Conservation (phyloP, 352 stramenopile genomes). For the Phytophthora citricola region DNA sequence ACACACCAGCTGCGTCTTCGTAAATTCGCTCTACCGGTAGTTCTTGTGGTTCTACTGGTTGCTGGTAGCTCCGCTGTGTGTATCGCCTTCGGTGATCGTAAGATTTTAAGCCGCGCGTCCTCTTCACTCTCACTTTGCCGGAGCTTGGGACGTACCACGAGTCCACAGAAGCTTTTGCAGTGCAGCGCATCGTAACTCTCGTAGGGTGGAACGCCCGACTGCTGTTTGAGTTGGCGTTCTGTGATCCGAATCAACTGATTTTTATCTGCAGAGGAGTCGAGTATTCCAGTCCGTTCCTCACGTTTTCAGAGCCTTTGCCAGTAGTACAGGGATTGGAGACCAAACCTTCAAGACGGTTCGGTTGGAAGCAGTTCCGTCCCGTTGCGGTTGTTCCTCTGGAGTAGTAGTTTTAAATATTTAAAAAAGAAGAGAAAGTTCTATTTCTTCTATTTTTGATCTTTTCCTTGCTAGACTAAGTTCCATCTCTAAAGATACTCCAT, state of each 20-base stretch:
- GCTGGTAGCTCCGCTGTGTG: constrained; percentile 6
- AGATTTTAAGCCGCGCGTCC: constrained; percentile 17
- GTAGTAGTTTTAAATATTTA: too few species aligned
- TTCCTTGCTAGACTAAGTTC: too few species aligned
- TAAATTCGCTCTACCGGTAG: constrained; percentile 6
- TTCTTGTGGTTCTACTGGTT: constrained; percentile 18
- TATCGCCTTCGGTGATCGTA: constrained; percentile 14
- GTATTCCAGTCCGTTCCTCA: constrained; percentile 27
- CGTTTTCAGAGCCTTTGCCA: constrained; percentile 18
- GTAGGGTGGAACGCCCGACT: constrained; percentile 30
- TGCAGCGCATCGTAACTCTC: constrained; percentile 34
- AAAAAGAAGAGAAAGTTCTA: too few species aligned
- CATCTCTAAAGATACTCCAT: too few species aligned
- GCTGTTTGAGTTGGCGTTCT: constrained; percentile 14
- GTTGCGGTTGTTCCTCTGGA: neutral
- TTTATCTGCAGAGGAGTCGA: constrained; percentile 31
- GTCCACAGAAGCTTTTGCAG: constrained; percentile 11
- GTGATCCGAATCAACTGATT: constrained; percentile 20
- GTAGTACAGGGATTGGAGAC: neutral
- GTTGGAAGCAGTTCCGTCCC: neutral
- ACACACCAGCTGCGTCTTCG: constrained; percentile 11
- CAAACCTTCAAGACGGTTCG: neutral
- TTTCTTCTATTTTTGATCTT: too few species aligned
- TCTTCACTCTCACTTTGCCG: constrained; percentile 12
- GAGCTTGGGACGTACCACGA: constrained; percentile 10